Evolutionary conservation across 306 rosid genomes (phyloP), one percentile per base, ranked within the genome.

Genomic region (Trichosanthes cucumerina): DNA sequence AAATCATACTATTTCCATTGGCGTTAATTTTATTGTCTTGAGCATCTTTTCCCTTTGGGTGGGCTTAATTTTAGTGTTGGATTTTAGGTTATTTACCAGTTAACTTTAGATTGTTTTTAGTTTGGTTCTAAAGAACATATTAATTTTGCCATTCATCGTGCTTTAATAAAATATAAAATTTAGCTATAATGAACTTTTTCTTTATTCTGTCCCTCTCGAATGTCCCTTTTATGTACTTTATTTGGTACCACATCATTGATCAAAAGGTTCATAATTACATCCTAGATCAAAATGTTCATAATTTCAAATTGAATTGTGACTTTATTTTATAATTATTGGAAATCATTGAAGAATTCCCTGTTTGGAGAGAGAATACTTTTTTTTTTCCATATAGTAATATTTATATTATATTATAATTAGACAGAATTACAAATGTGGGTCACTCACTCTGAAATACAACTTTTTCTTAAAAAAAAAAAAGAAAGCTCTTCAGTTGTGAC

Each of bases 371-470:
- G 9, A 49, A 2, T 72, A 44, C 21, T 2, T 6, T 11, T 46
- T n/a, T 2, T 18, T 41, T 11, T 72, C 2, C 34, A 18, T 6
- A 6, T 24, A 46, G 3, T 3, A 43, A 49, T 73, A 73, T 73
- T 44, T 73, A 46, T 73, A 15, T 47, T 13, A 14, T 46, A 16
- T 46, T 49, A 16, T 65, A 18, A 63, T 63, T 24, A 9, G 59
- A 73, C 77, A 16, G 59, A 47, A 47, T 72, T 73, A 49, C 77
- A 73, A 73, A 73, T 46, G 41, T 73, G 77, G 77, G 43, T 15
- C 77, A 72, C 58, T 72, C 77, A 73, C 59, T 68, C 19, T 73
- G 77, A 73, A 47, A 49, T 33, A 26, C 9, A 3, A 49, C 58
- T 18, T 28, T 73, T 50, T 68, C 15, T 10, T 36, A 0, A 26